Conservation (phyloP, 345 rosid genomes). For the Arabidopsis suecica region DNA sequence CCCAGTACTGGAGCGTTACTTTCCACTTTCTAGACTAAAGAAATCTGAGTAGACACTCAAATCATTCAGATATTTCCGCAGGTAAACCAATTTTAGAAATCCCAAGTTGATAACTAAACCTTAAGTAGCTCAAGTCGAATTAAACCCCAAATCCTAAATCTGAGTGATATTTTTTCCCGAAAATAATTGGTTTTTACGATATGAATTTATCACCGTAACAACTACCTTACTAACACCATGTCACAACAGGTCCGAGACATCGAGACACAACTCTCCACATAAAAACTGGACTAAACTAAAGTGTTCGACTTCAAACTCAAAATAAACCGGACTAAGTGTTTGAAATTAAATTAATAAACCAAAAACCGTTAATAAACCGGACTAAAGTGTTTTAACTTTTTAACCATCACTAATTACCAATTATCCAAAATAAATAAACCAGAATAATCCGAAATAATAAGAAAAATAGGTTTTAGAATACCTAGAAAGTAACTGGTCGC, state of each 20-base stretch:
- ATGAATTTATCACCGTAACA: background rate
- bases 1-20: too few species aligned
- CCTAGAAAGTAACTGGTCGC: constrained; percentile 6
- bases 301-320: background rate
- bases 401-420: too few species aligned
- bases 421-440: too few species aligned
- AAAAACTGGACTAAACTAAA: background rate
- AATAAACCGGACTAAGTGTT: background rate
- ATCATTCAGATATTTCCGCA: too few species aligned
- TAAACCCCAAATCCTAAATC: background rate
- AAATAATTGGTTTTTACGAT: background rate
- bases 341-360: background rate
- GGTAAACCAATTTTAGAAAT: too few species aligned
- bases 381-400: too few species aligned
- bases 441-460: background rate
- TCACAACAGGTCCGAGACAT: background rate
- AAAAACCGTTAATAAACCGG: background rate
- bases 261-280: background rate
- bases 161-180: background rate
- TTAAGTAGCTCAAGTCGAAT: too few species aligned
- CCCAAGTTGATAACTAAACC: too few species aligned
- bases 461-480: background rate
- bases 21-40: too few species aligned
- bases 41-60: too few species aligned
- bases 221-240: background rate